Base-by-base conservation (phyloP, 202 grass and related monocot genomes). In the Dendrocalamus latiflorus region DNA sequence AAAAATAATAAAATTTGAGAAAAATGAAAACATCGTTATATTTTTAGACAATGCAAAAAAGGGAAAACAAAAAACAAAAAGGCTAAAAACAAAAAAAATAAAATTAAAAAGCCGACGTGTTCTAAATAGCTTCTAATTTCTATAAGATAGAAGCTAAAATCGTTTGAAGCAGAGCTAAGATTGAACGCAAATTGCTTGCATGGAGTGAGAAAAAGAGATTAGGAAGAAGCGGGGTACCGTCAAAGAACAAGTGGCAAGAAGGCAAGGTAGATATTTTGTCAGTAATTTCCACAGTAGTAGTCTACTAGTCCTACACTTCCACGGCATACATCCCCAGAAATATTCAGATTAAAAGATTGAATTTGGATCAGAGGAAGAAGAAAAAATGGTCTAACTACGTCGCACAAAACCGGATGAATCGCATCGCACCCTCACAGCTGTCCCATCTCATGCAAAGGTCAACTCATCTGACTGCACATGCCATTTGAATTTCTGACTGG, bases 391-490 rank as follows among this genome's bases (percentile, higher is more conserved):
- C 37, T 58, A 83, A 73, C 59, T 18, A 71, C 11, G 49, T 58
- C n/a, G 67, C 78, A 61, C 48, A 39, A 72, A 33, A 51, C 54
- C 9, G 24, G 33, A 6, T 16, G 42, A 77, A 86, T 62, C 25
- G 58, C 54, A 63, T n/a, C 1, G 9, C 15, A 14, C 53, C 79
- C 79, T 68, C 42, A 82, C 88, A 86, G 74, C 68, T 86, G 88
- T 86, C 88, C 11, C 73, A 17, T 51, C 6, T 14, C 63, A 42
- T 78, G 42, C 74, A 26, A 74, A 69, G 83, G 79, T 90, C 88
- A 90, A 83, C 88, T 30, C 68, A 9, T 83, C 74, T 83, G 79
- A 83, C 74, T 70, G 67, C 83, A 79, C 88, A 83, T 74, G 79
- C 34, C 13, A 38, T 39, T 86, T 82, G 82, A 89, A 75, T 64